A percentile compares a stretch with the other conserved stretches of the same genome.
These are phyloP conservation scores for Thecaphora frezii DNA, from an alignment of 1,284 basidiomycete genomes.

Conservation along the genomic window DNA sequence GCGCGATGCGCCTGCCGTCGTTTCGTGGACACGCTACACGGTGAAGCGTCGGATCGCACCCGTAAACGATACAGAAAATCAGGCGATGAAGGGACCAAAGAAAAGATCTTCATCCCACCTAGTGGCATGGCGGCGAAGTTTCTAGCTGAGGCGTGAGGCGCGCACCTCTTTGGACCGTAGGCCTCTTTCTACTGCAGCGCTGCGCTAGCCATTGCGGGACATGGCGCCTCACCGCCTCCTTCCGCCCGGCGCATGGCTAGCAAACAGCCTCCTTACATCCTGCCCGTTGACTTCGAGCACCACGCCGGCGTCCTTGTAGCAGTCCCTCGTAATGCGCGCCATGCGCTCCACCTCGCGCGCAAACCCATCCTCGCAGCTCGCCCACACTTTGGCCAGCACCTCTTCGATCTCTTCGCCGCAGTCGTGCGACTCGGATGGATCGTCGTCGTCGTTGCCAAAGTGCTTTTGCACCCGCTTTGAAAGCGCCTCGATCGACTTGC, in stretches of 20 bases:
- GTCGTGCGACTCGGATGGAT: not conserved
- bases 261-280: slow-evolving; percentile 30
- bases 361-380: slow-evolving; percentile 32
- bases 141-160: too few species aligned
- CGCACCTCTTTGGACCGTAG: too few species aligned
- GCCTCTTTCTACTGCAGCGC: too few species aligned
- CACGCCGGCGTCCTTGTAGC: slow-evolving; percentile 24
- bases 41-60: too few species aligned
- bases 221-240: not conserved
- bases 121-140: too few species aligned
- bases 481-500: slow-evolving; percentile 77
- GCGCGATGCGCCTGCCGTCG: too few species aligned
- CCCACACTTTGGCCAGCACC: slow-evolving; percentile 38
- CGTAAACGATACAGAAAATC: too few species aligned
- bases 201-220: too few species aligned
- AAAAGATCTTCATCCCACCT: too few species aligned
- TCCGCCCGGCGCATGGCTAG: slow-evolving; percentile 8
- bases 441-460: slow-evolving; percentile 69
- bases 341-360: slow-evolving; percentile 30
- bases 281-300: slow-evolving; percentile 13
- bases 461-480: slow-evolving; percentile 94
- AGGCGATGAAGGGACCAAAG: too few species aligned
- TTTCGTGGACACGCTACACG: too few species aligned
- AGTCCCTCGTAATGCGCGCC: slow-evolving; percentile 24
- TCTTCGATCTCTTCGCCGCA: slow-evolving; percentile 10